phyloP scores from a whole-genome alignment of 495 filamentous ascomycete species.

The Aspergillus leporis region DNA sequence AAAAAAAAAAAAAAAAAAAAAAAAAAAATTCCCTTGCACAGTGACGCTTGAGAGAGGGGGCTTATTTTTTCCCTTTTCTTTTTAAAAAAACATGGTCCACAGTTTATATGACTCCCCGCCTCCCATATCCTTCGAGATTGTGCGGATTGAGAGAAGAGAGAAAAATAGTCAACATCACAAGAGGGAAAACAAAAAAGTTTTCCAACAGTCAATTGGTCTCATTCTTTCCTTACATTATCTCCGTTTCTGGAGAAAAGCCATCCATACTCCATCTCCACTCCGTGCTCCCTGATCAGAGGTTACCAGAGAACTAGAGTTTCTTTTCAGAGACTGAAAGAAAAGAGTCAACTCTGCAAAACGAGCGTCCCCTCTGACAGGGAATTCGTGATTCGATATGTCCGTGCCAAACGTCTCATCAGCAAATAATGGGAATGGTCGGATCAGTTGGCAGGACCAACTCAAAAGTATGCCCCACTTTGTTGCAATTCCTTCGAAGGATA shows the following conservation, averaged over 20 bases:
- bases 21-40: no score
- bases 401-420: slow-evolving; percentile 27
- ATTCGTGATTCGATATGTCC: slow-evolving; percentile 29
- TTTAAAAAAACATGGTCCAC: no score
- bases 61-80: no score
- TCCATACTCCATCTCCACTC: neutral
- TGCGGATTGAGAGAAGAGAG: slow-evolving; percentile 14
- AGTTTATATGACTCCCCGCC: slow-evolving; percentile 47
- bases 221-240: slow-evolving; percentile 1
- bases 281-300: neutral
- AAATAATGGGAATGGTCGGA: slow-evolving; percentile 15
- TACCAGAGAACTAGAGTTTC: neutral
- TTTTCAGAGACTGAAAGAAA: neutral
- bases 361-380: slow-evolving; percentile 11
- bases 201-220: slow-evolving; percentile 13
- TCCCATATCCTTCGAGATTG: slow-evolving; percentile 32
- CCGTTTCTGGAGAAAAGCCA: slow-evolving; percentile 1
- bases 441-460: slow-evolving; percentile 55
- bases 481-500: slow-evolving; percentile 17
- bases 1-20: no score
- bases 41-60: no score
- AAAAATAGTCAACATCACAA: slow-evolving; percentile 1
- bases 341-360: slow-evolving; percentile 2
- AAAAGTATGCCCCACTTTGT: slow-evolving; percentile 45
- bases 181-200: neutral